These are phyloP conservation scores for Trichosanthes truncata DNA, from an alignment of 306 rosid species.

Conservation along the genomic window DNA sequence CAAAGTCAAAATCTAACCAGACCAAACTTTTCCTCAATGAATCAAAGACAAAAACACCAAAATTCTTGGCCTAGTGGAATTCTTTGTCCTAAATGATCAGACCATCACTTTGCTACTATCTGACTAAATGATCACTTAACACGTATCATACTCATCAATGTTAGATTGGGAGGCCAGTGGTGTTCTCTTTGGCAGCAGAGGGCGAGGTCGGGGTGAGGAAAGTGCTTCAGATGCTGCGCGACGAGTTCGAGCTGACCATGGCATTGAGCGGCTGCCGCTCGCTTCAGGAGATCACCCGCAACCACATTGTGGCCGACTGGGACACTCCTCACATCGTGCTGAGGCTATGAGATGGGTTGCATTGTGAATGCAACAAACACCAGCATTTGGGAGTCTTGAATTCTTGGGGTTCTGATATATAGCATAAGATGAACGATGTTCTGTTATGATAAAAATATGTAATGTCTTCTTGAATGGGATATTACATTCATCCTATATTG, in stretches of 20 bases:
- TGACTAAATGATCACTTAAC: background rate
- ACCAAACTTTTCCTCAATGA: too few species aligned
- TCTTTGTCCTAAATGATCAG: too few species aligned
- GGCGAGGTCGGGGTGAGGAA: conserved; percentile 89
- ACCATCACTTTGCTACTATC: background rate
- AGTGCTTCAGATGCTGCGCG: conserved; percentile 70
- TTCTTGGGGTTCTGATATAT: conserved; percentile 4
- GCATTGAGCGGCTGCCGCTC: conserved; percentile 84
- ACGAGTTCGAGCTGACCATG: conserved; percentile 87
- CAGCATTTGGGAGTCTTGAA: background rate
- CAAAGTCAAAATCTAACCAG: too few species aligned
- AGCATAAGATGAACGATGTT: background rate
- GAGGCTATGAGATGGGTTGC: conserved; percentile 37
- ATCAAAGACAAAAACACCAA: too few species aligned
- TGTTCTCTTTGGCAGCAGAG: conserved; percentile 76
- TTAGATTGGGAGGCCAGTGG: conserved; percentile 90
- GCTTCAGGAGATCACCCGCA: conserved; percentile 76
- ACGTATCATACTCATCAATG: background rate
- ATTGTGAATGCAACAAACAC: background rate
- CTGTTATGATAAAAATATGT: conserved; percentile 7
- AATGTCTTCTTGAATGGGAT: conserved; percentile 12
- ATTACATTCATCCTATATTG: conserved; percentile 12
- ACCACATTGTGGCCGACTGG: conserved; percentile 64
- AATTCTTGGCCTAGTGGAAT: too few species aligned
- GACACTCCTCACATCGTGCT: conserved; percentile 52